These are phyloP conservation scores for Lentinus polychrous DNA, from an alignment of 1,284 basidiomycete genomes.

Conservation along the genomic window DNA sequence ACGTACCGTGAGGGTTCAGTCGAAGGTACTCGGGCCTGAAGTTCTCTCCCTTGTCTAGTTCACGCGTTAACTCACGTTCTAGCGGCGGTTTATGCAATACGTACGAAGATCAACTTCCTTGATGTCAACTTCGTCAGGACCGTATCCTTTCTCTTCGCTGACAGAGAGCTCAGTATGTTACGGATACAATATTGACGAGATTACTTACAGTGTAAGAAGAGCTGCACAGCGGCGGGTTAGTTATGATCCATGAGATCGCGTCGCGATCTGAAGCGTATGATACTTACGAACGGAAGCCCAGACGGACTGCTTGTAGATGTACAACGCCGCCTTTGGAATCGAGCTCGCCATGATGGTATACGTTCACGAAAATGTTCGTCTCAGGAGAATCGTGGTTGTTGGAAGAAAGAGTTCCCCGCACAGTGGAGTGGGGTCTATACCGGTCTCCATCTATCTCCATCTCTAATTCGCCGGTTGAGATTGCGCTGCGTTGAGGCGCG, in stretches of 20 bases:
- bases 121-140: slow-evolving; percentile 57
- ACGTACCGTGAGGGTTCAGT: slow-evolving; percentile 67
- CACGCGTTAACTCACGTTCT: slow-evolving; percentile 4
- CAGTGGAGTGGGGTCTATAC: neutral
- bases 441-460: neutral
- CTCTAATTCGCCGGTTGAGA: slow-evolving; percentile 1
- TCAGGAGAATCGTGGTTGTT: too few species aligned
- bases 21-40: slow-evolving; percentile 61
- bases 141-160: slow-evolving; percentile 72
- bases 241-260: slow-evolving; percentile 1
- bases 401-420: too few species aligned
- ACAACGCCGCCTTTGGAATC: slow-evolving; percentile 29
- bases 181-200: neutral
- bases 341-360: neutral
- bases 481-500: neutral
- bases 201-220: slow-evolving; percentile 42
- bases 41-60: slow-evolving; percentile 60
- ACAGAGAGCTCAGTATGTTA: neutral
- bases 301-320: slow-evolving; percentile 44
- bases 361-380: too few species aligned
- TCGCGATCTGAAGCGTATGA: neutral
- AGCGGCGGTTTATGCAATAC: slow-evolving; percentile 13
- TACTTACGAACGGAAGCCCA: slow-evolving; percentile 58
- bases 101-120: slow-evolving; percentile 57
- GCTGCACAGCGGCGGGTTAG: slow-evolving; percentile 23